Conservation (phyloP, 306 rosid genomes). For the Medicago ruthenica region DNA sequence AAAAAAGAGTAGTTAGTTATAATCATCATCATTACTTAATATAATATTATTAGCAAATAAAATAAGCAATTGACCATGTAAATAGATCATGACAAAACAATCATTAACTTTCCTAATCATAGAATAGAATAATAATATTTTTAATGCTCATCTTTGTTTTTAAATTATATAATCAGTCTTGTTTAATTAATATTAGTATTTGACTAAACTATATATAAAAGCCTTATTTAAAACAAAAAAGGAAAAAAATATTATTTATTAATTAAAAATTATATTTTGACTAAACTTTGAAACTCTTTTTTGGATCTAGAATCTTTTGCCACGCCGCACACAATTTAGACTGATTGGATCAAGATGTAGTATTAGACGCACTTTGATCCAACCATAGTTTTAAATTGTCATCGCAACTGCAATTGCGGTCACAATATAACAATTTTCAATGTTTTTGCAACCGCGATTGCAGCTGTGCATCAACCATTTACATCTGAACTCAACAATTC, state of each 20-base stretch:
- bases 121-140: background rate
- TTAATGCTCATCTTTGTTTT: too few species aligned
- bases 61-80: background rate
- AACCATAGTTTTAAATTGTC: background rate
- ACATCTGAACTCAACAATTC: too few species aligned
- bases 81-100: background rate
- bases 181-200: background rate
- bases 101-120: background rate
- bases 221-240: too few species aligned
- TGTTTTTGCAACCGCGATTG: background rate
- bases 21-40: background rate
- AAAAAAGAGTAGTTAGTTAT: slow-evolving; percentile 15
- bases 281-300: background rate
- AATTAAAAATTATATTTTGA: background rate
- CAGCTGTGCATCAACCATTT: background rate
- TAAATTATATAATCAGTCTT: background rate
- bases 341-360: background rate
- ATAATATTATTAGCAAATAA: background rate
- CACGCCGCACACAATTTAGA: background rate
- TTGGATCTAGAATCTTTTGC: background rate
- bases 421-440: background rate
- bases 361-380: background rate
- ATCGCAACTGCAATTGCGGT: background rate
- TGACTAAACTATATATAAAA: too few species aligned
- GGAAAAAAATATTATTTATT: background rate